Evolutionary conservation across 352 stramenopile genomes (phyloP), one percentile per base, ranked within the genome.

Genomic region (Phytophthora boehmeriae): DNA sequence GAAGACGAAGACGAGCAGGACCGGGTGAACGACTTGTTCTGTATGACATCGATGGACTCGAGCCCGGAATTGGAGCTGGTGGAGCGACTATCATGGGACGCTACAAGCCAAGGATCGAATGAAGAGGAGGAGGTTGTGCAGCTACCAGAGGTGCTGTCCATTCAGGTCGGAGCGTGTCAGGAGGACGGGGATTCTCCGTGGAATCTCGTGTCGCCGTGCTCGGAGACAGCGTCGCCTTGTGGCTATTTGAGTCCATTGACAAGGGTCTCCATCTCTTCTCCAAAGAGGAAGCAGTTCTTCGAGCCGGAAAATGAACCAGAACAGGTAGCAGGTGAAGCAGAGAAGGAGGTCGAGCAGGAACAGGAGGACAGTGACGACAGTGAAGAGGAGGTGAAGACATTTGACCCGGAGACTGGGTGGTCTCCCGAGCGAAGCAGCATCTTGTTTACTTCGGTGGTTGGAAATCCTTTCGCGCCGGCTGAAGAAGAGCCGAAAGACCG

Each of bases 141-240:
- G 27, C 50, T 70, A 8, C 54, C 68, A 22, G 11, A 25, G 19
- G 42, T 36, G 22, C 62, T 68, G 1, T 19, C 44, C 23, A 45
- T 64, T 66, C 45, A 68, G 46, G 51, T 62, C 19, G 27, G 17
- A 13, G 5, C 19, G 44, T 17, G 22, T 11, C 36, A 42, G n/a
- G 9, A 54, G 35, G 54, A 47, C 17, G 34, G 17, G 13, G 35
- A n/a, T 28, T 28, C 68, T 30, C 67, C 74, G 36, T 85, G 69
- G 72, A 65, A 55, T 39, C 64, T 90, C 43, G 75, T 90, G 27
- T 90, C 81, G 25, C 81, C 81, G 11, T 85, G 68, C 54, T 88
- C 75, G 2, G 68, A 66, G 10, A 28, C 68, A 5, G 39, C 39
- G 14, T 73, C 63, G 23, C 58, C 68, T 36, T 49, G 36, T 13